Evolutionary conservation across 2,329 filamentous ascomycete species (phyloP), one percentile per base, ranked within the genome.

Genomic region (Alternaria sp.): DNA sequence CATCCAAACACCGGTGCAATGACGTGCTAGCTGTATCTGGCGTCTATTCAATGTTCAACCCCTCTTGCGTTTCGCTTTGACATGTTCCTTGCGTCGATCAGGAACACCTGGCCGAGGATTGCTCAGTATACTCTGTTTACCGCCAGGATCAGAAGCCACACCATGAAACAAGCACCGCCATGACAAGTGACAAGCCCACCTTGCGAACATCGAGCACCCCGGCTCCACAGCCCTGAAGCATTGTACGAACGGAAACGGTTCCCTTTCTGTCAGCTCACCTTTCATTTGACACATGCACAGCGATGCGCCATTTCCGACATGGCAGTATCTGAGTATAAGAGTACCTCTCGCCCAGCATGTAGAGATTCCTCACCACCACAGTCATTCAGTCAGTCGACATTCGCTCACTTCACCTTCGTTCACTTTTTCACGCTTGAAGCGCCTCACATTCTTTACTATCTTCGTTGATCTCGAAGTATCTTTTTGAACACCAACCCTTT

Each of bases 401-500:
- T 55, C 57, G 30, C 55, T 64, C 63, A 61, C 54, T 60, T 66
- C 61, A 69, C 68, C 68, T 50, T 73, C 71, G 61, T 71, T 76
- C 70, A 61, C 70, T 76, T 64, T 60, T 57, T 65, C 54, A 67
- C 65, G 66, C 67, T 69, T 75, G 74, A 75, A 75, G 74, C 66
- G 64, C 60, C 61, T 65, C 63, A 49, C 69, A 62, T 73, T 69
- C 66, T 70, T 57, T 71, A 58, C 55, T 18, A 60, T 61, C 65
- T 75, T 73, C 68, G 68, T 76, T 73, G 68, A 74, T 63, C 58
- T 69, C 71, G 71, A 74, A 72, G 64, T 55, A 71, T 56, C 45
- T 33, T 33, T 30, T 60, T 63, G 56, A 60, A 60, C 65, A 65
- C 61, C 63, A 56, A 60, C 49, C 25, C 64, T 51, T 61, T 55